A percentile compares a stretch with the other conserved stretches of the same genome.
Evolutionary conservation across 192 early-diverging fungal genomes (phyloP).

Genomic region (Gonapodya prolifera): DNA sequence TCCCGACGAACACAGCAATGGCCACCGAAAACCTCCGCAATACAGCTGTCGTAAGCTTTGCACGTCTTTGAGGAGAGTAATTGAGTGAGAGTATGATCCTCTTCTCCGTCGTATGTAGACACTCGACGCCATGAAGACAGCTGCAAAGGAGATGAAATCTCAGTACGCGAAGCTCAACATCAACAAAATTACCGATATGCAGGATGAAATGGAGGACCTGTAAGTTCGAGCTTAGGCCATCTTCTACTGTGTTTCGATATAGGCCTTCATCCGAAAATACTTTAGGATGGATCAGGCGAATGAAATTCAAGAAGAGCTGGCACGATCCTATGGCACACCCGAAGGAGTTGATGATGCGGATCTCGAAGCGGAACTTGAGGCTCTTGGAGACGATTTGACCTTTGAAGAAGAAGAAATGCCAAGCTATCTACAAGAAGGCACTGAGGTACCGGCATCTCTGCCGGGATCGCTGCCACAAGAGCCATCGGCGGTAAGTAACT

Average conservation of each 20-base stretch:
- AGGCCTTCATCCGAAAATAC: too few relatives aligned
- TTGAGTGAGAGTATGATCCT: too few relatives aligned
- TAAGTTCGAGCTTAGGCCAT: too few relatives aligned
- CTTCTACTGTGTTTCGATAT: too few relatives aligned
- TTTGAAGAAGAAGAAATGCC: conserved; percentile 71
- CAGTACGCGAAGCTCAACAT: conserved; percentile 92
- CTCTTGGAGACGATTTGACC: conserved; percentile 79
- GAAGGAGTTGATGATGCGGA: conserved; percentile 96
- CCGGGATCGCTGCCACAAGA: not conserved
- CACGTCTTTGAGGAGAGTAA: too few relatives aligned
- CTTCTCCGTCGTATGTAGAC: too few relatives aligned
- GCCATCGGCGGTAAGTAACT: not conserved
- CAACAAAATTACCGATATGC: conserved; percentile 90
- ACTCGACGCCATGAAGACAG: conserved; percentile 89
- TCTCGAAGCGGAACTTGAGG: conserved; percentile 95
- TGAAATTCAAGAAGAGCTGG: conserved; percentile 93
- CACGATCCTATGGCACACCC: conserved; percentile 80
- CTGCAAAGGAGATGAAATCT: conserved; percentile 89
- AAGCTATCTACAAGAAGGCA: conserved; percentile 68
- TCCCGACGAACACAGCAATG: too few relatives aligned
- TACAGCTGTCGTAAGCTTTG: too few relatives aligned
- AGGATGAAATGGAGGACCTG: conserved; percentile 98
- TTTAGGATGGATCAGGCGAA: conserved; percentile 96
- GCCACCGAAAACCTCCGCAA: conserved; percentile 94
- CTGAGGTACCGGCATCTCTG: conserved; percentile 23